Evolutionary conservation across 2,329 filamentous ascomycete species (phyloP).

Genomic region (Canariomyces notabilis): DNA sequence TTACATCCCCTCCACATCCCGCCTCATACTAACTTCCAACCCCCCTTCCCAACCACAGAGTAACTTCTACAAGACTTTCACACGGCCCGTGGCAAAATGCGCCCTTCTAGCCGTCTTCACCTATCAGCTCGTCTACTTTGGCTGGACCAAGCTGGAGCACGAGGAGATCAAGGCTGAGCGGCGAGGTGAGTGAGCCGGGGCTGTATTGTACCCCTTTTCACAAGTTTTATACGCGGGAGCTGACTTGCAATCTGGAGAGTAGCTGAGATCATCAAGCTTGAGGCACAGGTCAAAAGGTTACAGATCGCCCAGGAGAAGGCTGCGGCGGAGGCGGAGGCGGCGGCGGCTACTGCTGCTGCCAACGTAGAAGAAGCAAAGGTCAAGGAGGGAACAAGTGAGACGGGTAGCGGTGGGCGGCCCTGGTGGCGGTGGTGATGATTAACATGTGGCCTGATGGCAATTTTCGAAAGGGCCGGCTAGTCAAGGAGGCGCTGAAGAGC

Average conservation of each 20-base stretch:
- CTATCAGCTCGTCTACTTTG: conserved; percentile 72
- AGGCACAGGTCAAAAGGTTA: conserved; percentile 19
- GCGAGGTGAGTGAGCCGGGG: conserved; percentile 48
- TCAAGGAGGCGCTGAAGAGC: too few species aligned
- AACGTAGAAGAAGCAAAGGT: background rate
- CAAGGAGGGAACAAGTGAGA: background rate
- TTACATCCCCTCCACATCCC: too few species aligned
- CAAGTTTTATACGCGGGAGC: too few species aligned
- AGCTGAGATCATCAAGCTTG: conserved; percentile 23
- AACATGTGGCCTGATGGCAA: too few species aligned
- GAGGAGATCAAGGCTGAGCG: conserved; percentile 60
- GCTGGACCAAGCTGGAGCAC: conserved; percentile 68
- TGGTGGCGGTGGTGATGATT: too few species aligned
- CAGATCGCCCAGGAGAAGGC: conserved; percentile 9
- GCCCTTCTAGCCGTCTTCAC: conserved; percentile 70
- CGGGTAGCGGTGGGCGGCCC: conserved; percentile 5
- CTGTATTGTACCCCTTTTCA: too few species aligned
- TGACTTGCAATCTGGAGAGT: background rate
- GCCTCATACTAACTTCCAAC: background rate
- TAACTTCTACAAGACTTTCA: conserved; percentile 70
- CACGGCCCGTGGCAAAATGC: conserved; percentile 67
- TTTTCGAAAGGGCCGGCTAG: too few species aligned
- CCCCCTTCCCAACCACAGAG: conserved; percentile 35
- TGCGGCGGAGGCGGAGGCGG: background rate
- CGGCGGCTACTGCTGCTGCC: background rate